phyloP scores from a whole-genome alignment of 1,284 basidiomycete species.

The Austroboletus niveus region DNA sequence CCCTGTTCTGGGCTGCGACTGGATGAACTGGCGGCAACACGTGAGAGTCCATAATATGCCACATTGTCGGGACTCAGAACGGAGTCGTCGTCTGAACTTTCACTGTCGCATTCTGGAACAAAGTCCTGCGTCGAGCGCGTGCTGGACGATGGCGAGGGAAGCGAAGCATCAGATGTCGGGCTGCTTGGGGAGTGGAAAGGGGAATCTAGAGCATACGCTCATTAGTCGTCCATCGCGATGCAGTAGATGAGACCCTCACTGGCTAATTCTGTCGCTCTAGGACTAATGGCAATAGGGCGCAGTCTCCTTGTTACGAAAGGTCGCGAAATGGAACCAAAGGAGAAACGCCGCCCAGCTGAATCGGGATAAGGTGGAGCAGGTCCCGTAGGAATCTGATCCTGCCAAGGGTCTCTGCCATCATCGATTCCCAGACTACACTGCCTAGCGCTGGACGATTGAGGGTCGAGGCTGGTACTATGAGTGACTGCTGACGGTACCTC shows the following conservation, averaged over 20 bases:
- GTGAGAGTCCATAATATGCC: conserved; percentile 17
- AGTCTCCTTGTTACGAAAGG: conserved; percentile 6
- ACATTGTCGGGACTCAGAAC: conserved; percentile 3
- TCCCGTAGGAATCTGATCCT: conserved; percentile 1
- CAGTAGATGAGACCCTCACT: conserved; percentile 9
- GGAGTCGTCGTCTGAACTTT: neutral
- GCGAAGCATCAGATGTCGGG: conserved; percentile 2
- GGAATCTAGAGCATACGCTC: conserved; percentile 14
- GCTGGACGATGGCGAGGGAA: conserved; percentile 23
- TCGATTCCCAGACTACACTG: conserved; percentile 1
- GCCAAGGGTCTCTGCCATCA: neutral
- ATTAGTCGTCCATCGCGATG: neutral
- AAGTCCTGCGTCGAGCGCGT: conserved; percentile 18
- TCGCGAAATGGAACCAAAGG: neutral
- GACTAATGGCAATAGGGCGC: conserved; percentile 8
- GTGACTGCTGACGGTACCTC: neutral
- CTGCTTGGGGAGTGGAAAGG: neutral
- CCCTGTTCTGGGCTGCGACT: conserved; percentile 11
- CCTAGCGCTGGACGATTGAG: conserved; percentile 1
- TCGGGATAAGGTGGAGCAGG: conserved; percentile 18
- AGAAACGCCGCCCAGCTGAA: neutral
- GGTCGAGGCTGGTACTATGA: conserved; percentile 16
- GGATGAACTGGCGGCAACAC: conserved; percentile 18
- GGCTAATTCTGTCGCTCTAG: conserved; percentile 9
- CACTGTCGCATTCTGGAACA: conserved; percentile 30